Evolutionary conservation across 169 alveolate species (phyloP).

Genomic region (Amoebophrya sp.): DNA sequence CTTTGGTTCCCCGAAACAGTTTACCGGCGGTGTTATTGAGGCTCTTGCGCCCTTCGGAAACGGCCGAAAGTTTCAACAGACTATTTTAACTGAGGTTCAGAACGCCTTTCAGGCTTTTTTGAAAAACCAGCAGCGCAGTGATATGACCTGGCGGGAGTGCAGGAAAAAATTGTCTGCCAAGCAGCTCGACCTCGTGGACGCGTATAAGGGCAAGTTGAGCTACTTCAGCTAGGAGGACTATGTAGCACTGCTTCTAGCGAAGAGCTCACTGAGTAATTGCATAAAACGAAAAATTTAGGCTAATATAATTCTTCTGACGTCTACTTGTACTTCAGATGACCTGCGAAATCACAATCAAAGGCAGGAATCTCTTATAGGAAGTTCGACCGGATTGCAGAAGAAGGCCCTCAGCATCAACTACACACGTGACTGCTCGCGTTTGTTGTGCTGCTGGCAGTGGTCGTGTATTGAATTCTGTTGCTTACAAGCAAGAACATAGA

Average conservation of each 20-base stretch:
- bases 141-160: not conserved
- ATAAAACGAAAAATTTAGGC: too few species aligned
- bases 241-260: not conserved
- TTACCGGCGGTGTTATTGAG: not conserved
- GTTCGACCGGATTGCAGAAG: too few species aligned
- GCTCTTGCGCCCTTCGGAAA: not conserved
- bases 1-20: not conserved
- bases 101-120: not conserved
- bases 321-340: too few species aligned
- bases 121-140: conserved; percentile 10
- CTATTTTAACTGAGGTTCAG: not conserved
- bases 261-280: not conserved
- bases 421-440: too few species aligned
- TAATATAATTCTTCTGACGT: too few species aligned
- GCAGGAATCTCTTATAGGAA: too few species aligned
- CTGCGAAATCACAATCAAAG: too few species aligned
- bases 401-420: too few species aligned
- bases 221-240: not conserved
- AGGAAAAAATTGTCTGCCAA: not conserved
- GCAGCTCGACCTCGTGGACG: not conserved
- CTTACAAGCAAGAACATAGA: too few species aligned
- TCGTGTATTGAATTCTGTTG: too few species aligned
- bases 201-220: not conserved
- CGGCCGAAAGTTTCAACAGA: not conserved
- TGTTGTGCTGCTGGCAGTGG: too few species aligned